phyloP scores from a whole-genome alignment of 441 rosid genomes.

The Breynia disticha region DNA sequence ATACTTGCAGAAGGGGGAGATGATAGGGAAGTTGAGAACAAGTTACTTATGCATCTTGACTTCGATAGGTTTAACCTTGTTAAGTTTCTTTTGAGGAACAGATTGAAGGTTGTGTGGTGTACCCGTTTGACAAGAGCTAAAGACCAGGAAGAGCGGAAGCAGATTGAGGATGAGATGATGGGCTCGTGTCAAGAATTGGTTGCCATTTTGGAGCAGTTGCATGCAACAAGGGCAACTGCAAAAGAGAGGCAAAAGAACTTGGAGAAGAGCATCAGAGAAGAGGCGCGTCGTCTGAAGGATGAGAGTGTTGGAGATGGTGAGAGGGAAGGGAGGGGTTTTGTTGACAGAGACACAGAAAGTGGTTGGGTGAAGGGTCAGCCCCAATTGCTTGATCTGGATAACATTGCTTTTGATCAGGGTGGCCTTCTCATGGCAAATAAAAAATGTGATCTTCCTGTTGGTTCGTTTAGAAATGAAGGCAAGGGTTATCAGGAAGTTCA shows the following conservation, averaged over 20 bases:
- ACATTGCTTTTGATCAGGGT: constrained; percentile 75
- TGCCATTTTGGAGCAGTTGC: constrained; percentile 82
- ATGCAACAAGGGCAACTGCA: constrained; percentile 83
- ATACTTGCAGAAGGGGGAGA: constrained; percentile 68
- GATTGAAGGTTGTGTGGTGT: constrained; percentile 87
- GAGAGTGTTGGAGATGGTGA: constrained; percentile 62
- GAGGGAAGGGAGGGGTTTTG: constrained; percentile 45
- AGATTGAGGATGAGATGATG: constrained; percentile 81
- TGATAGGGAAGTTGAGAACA: constrained; percentile 70
- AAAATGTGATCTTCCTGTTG: constrained; percentile 67
- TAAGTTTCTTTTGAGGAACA: constrained; percentile 54
- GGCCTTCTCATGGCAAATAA: constrained; percentile 84
- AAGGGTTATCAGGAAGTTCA: constrained; percentile 91
- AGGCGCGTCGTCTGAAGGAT: constrained; percentile 82
- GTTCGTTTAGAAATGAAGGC: constrained; percentile 47
- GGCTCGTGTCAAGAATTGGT: constrained; percentile 54
- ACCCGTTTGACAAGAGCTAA: constrained; percentile 91
- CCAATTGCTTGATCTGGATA: constrained; percentile 78
- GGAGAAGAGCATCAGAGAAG: constrained; percentile 90
- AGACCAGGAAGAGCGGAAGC: constrained; percentile 70
- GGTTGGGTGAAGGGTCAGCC: constrained; percentile 79
- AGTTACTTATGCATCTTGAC: constrained; percentile 50
- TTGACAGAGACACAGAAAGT: constrained; percentile 62
- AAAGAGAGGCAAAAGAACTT: constrained; percentile 88
- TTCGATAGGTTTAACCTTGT: constrained; percentile 65